These are phyloP conservation scores for Claviceps purpurea DNA, from an alignment of 2,329 filamentous ascomycete species.

Conservation along the genomic window DNA sequence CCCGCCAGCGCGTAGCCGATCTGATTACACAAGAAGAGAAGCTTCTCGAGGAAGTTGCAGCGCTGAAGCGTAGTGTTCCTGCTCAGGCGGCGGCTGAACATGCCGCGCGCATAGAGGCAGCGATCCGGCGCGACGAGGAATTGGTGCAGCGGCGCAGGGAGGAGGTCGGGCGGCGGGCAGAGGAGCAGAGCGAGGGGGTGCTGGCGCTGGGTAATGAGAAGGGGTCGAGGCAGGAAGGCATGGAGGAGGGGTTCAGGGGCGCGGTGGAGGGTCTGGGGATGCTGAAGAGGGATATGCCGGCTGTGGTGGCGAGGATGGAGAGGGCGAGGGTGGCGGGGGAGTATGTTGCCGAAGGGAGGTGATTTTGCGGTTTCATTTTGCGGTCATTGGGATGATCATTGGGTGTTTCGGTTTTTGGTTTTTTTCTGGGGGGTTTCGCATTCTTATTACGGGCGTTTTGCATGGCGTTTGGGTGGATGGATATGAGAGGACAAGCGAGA, in stretches of 20 bases:
- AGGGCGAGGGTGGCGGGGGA: constrained; percentile 45
- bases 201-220: constrained; percentile 15
- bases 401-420: neutral
- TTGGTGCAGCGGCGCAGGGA: constrained; percentile 20
- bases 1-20: constrained; percentile 44
- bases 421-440: neutral
- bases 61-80: constrained; percentile 42
- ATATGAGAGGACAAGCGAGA: neutral
- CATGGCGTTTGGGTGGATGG: neutral
- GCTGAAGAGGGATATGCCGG: constrained; percentile 47
- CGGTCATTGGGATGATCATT: neutral
- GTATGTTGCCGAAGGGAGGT: constrained; percentile 33
- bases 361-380: neutral
- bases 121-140: constrained; percentile 34
- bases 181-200: constrained; percentile 11
- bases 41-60: constrained; percentile 49
- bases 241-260: constrained; percentile 32
- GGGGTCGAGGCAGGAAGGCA: constrained; percentile 28
- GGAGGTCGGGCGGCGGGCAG: constrained; percentile 9
- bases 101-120: constrained; percentile 25
- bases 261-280: constrained; percentile 38
- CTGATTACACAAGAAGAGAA: constrained; percentile 50
- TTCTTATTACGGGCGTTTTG: neutral
- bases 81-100: constrained; percentile 28
- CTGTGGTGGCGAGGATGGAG: constrained; percentile 51